Evolutionary conservation across 2,329 filamentous ascomycete species (phyloP).

Genomic region (Aspergillus sojae): DNA sequence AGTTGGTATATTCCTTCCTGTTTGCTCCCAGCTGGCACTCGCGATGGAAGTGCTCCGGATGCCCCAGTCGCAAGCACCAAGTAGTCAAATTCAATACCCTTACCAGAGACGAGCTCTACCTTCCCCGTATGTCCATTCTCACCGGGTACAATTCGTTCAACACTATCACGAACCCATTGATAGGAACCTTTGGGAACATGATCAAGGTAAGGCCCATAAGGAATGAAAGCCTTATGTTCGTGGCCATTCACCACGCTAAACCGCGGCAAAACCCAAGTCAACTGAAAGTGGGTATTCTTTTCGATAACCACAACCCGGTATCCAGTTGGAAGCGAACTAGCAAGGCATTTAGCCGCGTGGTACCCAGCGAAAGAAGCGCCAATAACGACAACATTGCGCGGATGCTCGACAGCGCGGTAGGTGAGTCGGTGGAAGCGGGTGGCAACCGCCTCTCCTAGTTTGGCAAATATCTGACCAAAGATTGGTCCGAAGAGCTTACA

Average conservation of each 20-base stretch:
- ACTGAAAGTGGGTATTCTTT: slow-evolving; percentile 63
- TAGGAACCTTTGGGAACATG: slow-evolving; percentile 38
- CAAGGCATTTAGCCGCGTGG: slow-evolving; percentile 52
- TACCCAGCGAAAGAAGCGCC: slow-evolving; percentile 63
- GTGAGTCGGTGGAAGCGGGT: slow-evolving; percentile 16
- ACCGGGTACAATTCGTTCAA: neutral
- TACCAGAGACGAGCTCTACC: slow-evolving; percentile 43
- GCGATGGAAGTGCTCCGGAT: slow-evolving; percentile 52
- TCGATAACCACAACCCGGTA: slow-evolving; percentile 61
- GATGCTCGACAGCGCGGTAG: slow-evolving; percentile 14
- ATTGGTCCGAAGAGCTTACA: neutral
- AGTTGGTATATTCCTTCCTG: slow-evolving; percentile 48
- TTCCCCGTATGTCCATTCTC: neutral
- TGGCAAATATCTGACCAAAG: neutral
- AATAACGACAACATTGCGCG: slow-evolving; percentile 57
- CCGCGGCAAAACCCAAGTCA: slow-evolving; percentile 62
- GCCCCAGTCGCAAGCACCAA: slow-evolving; percentile 63
- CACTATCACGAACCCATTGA: neutral
- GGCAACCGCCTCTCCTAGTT: neutral
- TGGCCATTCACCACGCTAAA: slow-evolving; percentile 60
- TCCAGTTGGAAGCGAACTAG: slow-evolving; percentile 51
- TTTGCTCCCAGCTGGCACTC: slow-evolving; percentile 50
- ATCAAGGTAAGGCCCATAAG: slow-evolving; percentile 53
- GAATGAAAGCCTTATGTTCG: slow-evolving; percentile 63
- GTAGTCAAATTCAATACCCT: slow-evolving; percentile 56